phyloP scores from a whole-genome alignment of 2,329 filamentous ascomycete genomes.

The Hypoxylon sp. region DNA sequence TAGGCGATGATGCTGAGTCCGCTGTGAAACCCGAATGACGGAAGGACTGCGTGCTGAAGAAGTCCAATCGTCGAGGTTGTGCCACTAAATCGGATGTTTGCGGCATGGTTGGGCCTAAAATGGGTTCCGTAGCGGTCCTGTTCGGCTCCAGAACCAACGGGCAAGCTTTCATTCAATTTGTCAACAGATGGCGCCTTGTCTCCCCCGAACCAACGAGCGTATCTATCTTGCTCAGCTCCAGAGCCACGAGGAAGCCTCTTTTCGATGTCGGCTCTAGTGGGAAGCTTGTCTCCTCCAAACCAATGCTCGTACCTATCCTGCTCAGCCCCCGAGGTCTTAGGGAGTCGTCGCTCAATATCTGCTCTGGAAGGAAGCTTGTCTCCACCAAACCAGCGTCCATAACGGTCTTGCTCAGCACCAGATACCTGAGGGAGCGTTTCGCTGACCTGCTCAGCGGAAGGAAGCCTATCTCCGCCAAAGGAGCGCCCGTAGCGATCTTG shows the following conservation, averaged over 20 bases:
- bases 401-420: constrained; percentile 49
- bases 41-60: constrained; percentile 66
- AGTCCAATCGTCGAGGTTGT: constrained; percentile 62
- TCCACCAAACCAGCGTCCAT: constrained; percentile 46
- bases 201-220: constrained; percentile 44
- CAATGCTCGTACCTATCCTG: constrained; percentile 46
- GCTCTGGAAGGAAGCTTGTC: constrained; percentile 41
- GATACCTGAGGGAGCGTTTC: constrained; percentile 34
- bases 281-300: constrained; percentile 43
- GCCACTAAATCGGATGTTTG: constrained; percentile 32
- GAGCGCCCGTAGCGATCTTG: constrained; percentile 46
- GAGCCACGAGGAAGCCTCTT: constrained; percentile 38
- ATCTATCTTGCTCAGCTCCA: constrained; percentile 49
- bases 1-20: constrained; percentile 68
- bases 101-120: constrained; percentile 34
- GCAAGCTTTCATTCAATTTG: constrained; percentile 41
- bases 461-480: constrained; percentile 46
- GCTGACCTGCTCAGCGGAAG: constrained; percentile 12
- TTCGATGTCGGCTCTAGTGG: constrained; percentile 37
- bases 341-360: constrained; percentile 41
- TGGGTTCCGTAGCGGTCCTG: constrained; percentile 48
- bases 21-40: constrained; percentile 68
- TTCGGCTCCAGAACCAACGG: constrained; percentile 39
- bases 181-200: constrained; percentile 34
- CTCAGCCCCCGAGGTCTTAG: constrained; percentile 42